phyloP scores from a whole-genome alignment of 345 rosid genomes.

The Eucalyptus cloeziana region DNA sequence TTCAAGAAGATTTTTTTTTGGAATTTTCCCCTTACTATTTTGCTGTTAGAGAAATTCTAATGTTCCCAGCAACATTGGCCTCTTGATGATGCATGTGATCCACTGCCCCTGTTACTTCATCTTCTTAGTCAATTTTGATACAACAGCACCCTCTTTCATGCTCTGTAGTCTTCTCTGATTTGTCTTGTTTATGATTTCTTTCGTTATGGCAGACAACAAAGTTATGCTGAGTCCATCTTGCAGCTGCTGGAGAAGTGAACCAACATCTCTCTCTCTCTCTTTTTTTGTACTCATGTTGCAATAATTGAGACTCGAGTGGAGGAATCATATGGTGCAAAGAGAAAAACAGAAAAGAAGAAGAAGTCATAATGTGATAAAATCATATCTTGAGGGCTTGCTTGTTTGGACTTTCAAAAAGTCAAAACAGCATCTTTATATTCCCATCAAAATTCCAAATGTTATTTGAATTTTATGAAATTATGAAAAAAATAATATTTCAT shows the following conservation, averaged over 20 bases:
- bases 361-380: background rate
- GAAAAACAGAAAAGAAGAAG: background rate
- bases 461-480: background rate
- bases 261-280: background rate
- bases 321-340: background rate
- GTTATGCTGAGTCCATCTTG: conserved; percentile 75
- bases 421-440: background rate
- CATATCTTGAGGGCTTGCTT: background rate
- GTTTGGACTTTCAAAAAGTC: background rate
- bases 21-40: background rate
- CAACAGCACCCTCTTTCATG: background rate
- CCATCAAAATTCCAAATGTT: background rate
- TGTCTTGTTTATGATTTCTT: background rate
- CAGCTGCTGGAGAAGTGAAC: conserved; percentile 51
- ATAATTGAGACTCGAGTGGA: background rate
- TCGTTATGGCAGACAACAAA: conserved; percentile 59
- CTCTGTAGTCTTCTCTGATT: background rate
- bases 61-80: background rate
- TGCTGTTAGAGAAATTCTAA: background rate
- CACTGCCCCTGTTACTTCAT: background rate
- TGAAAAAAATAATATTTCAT: too few species aligned
- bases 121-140: background rate
- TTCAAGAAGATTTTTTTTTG: background rate
- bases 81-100: background rate
- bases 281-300: background rate